A percentile compares a stretch with the other conserved stretches of the same genome.
These are phyloP conservation scores for Komagataella kurtzmanii DNA, from an alignment of 805 yeast species.

Conservation along the genomic window DNA sequence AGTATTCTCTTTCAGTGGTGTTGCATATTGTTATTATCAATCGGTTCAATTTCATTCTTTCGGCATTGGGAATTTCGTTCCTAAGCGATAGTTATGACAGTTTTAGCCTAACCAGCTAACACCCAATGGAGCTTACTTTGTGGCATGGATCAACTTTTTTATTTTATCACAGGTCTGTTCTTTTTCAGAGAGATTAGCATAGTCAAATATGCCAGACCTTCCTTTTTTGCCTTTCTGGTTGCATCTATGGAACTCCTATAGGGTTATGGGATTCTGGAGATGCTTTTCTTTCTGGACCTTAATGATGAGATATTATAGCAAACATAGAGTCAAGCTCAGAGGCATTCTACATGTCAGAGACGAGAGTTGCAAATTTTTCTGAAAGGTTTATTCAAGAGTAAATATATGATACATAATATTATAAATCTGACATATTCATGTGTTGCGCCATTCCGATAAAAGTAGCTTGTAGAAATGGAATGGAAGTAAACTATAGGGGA, in stretches of 20 bases:
- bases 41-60: neutral
- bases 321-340: slow-evolving; percentile 89
- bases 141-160: slow-evolving; percentile 5
- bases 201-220: slow-evolving; percentile 57
- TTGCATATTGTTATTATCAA: neutral
- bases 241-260: neutral
- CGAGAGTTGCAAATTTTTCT: slow-evolving; percentile 40
- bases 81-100: slow-evolving; percentile 68
- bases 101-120: slow-evolving; percentile 27
- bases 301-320: slow-evolving; percentile 68
- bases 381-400: slow-evolving; percentile 6
- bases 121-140: slow-evolving; percentile 87
- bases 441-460: neutral
- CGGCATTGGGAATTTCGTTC: slow-evolving; percentile 4
- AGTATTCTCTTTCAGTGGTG: slow-evolving; percentile 1
- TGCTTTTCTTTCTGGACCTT: slow-evolving; percentile 1
- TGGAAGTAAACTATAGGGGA: neutral
- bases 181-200: slow-evolving; percentile 26
- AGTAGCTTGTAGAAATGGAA: neutral
- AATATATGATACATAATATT: slow-evolving; percentile 9
- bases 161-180: slow-evolving; percentile 15
- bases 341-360: slow-evolving; percentile 33
- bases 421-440: slow-evolving; percentile 6
- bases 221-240: neutral
- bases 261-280: neutral